Evolutionary conservation across 768 basidiomycete species (phyloP), one percentile per base, ranked within the genome.

Genomic region (Tremella mesenterica): DNA sequence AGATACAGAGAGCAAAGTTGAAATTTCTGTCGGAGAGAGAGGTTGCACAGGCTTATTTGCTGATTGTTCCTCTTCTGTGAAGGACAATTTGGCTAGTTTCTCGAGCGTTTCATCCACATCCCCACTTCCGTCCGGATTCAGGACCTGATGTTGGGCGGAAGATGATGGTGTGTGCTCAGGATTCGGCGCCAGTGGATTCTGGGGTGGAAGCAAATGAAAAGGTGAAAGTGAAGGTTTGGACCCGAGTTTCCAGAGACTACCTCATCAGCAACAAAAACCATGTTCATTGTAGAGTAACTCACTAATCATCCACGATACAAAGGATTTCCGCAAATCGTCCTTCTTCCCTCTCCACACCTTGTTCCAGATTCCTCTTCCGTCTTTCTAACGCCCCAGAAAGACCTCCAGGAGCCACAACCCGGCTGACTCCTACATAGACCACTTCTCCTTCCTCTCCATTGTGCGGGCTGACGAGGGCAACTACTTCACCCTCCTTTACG

Each of bases 231-330:
- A 43, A n/a, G 63, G 49, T 51, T 66, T 64, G 25, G 59, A 59
- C 5, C 67, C 65, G 45, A 68, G 58, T 29, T 69, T 59, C 70
- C 70, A 72, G 3, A 72, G 57, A 50, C 70, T 72, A n/a, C 13
- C 6, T 4, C 1, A 26, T 43, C 52, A 58, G 38, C 30, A 21
- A 18, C 16, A 34, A 20, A 10, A 16, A 28, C 3, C 34, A 13
- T 1, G n/a, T 31, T n/a, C 3, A 49, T 16, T n/a, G 7, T 3
- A 25, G 33, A 13, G 18, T 30, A 25, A 59, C 70, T 63, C 36
- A 70, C 70, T 65, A 62, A 49, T 72, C 70, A 27, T 57, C 61
- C 13, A 63, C 54, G 50, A 72, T 70, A 54, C 67, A 70, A 48
- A 70, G 31, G 2, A 69, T 58, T 45, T 72, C 70, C 38, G 60